A percentile compares a stretch with the other conserved stretches of the same genome.
These are phyloP conservation scores for Apophysomyces ossiformis DNA, from an alignment of 371 early-diverging fungal genomes.

Conservation along the genomic window DNA sequence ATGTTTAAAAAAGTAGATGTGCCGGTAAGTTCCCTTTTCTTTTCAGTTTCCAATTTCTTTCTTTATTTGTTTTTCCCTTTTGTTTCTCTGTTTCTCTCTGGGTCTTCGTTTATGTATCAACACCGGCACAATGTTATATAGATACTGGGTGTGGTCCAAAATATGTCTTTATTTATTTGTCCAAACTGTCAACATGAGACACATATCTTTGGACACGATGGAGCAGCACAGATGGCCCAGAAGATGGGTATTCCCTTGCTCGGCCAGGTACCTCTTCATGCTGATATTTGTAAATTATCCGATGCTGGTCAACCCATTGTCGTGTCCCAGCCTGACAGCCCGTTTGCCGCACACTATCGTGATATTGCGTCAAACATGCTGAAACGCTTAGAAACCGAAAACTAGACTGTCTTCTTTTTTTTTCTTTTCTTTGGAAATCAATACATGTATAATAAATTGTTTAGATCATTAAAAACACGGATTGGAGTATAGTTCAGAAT, in stretches of 20 bases:
- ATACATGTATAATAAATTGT: too few relatives aligned
- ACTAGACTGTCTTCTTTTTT: neutral
- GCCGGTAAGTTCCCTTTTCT: slow-evolving; percentile 60
- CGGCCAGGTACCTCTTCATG: slow-evolving; percentile 82
- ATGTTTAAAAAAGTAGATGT: slow-evolving; percentile 86
- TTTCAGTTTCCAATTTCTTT: neutral
- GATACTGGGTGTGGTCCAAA: slow-evolving; percentile 90
- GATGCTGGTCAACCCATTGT: slow-evolving; percentile 85
- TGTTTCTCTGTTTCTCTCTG: too few relatives aligned
- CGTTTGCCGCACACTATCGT: slow-evolving; percentile 64
- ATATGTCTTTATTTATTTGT: slow-evolving; percentile 88
- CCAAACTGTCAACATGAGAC: slow-evolving; percentile 79
- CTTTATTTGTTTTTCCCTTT: neutral
- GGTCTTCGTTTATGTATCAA: too few relatives aligned
- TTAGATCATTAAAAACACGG: too few relatives aligned
- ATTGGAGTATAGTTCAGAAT: too few relatives aligned
- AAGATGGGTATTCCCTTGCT: slow-evolving; percentile 68
- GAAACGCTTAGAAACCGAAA: slow-evolving; percentile 24
- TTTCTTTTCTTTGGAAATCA: neutral
- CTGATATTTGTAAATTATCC: slow-evolving; percentile 71
- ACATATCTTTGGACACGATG: slow-evolving; percentile 81
- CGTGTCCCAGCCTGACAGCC: slow-evolving; percentile 67
- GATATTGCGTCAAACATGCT: slow-evolving; percentile 66
- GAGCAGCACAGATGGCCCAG: slow-evolving; percentile 64
- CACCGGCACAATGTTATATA: slow-evolving; percentile 22